These are phyloP conservation scores for Candida silvicultrix DNA, from an alignment of 805 yeast species.

Conservation along the genomic window DNA sequence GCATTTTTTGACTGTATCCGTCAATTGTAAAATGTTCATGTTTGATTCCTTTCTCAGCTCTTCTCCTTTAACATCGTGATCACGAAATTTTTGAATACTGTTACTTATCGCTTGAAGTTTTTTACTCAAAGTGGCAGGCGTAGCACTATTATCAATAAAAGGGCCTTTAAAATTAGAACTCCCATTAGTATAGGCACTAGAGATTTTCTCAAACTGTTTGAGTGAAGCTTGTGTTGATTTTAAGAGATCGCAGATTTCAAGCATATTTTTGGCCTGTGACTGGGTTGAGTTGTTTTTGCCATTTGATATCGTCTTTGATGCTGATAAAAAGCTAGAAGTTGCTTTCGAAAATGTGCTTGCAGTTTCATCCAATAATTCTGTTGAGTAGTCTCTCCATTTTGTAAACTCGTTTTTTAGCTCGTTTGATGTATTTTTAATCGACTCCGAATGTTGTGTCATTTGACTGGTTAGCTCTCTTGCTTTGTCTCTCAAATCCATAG, in stretches of 20 bases:
- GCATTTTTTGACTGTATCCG: slow-evolving; percentile 2
- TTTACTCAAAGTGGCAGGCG: neutral
- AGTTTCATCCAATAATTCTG: neutral
- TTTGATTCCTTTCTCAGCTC: neutral
- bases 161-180: no score
- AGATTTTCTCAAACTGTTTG: neutral
- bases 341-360: neutral
- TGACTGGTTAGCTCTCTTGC: slow-evolving; percentile 11
- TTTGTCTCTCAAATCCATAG: slow-evolving; percentile 34
- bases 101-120: neutral
- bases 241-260: neutral
- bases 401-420: neutral
- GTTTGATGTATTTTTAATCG: neutral
- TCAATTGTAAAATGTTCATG: neutral
- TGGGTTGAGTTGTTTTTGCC: neutral
- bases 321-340: neutral
- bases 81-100: neutral
- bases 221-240: neutral
- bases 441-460: slow-evolving; percentile 8
- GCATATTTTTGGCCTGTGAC: neutral
- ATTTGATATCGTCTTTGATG: neutral
- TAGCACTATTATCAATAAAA: neutral
- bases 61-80: neutral
- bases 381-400: neutral
- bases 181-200: no score